Percentiles rank a stretch among this genome's conserved stretches.
Evolutionary conservation across 331 rosid species (phyloP).

Genomic region (Acacia concinna): DNA sequence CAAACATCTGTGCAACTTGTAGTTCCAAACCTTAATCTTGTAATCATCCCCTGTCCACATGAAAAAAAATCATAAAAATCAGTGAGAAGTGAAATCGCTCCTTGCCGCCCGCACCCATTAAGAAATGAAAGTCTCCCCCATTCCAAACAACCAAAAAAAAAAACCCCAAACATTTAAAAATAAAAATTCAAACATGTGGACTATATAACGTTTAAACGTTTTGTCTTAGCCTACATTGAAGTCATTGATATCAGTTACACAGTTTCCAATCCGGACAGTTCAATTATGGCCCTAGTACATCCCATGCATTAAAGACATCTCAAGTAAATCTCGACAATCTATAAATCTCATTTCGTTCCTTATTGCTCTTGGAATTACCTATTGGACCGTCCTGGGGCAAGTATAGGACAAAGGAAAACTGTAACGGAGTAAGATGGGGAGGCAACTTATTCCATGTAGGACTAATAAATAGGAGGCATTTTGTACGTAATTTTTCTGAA

Average conservation of each 20-base stretch:
- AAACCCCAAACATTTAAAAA: background rate
- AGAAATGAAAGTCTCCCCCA: slow-evolving; percentile 20
- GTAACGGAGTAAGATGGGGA: background rate
- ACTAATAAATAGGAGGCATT: background rate
- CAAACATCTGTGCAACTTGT: slow-evolving; percentile 91
- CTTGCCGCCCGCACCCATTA: background rate
- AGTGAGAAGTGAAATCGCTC: slow-evolving; percentile 13
- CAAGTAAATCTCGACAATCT: background rate
- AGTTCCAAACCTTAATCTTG: slow-evolving; percentile 98
- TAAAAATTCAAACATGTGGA: slow-evolving; percentile 13
- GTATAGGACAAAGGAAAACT: background rate
- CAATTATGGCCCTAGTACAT: background rate
- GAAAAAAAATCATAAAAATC: slow-evolving; percentile 15
- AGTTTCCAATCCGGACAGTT: background rate
- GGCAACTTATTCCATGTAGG: background rate
- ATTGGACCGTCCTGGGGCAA: background rate
- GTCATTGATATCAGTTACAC: background rate
- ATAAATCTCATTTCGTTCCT: background rate
- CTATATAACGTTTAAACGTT: slow-evolving; percentile 8
- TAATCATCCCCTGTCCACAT: slow-evolving; percentile 88
- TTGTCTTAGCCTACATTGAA: background rate
- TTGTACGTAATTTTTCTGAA: background rate
- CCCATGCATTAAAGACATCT: background rate
- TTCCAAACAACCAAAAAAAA: background rate
- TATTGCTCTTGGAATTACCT: background rate